Evolutionary conservation across 2,329 filamentous ascomycete species (phyloP), one percentile per base, ranked within the genome.

Genomic region (Chaetomium globosum): DNA sequence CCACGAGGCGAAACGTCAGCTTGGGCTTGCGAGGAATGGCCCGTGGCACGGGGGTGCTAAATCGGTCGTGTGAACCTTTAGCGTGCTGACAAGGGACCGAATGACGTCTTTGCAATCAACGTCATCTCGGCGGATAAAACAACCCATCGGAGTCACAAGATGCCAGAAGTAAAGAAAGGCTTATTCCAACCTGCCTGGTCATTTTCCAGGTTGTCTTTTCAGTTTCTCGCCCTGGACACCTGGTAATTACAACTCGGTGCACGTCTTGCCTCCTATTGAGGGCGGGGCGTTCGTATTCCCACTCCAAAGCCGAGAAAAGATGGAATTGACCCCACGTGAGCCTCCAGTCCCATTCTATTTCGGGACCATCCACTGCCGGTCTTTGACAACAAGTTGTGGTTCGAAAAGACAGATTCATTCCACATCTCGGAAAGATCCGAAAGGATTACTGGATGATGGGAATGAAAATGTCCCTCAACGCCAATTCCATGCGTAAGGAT

Each of bases 31-130:
- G 53, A 56, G 31, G 53, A 56, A 56, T 56, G 53, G 31, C 33
- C 33, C 10, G 53, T 56, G 53, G 28, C 53, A 56, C 53, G 53
- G 31, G 5, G 53, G 53, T 39, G 53, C 53, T 26, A 55, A 33
- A 36, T 55, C 52, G 33, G 19, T 58, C 56, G n/a, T 30, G 39
- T 58, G 56, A 48, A 46, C 56, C 30, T 28, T 57, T 43, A 43
- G 55, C 39, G 21, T 57, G 55, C 39, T 46, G 33, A 46, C 55
- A 6, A 28, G 21, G 36, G 21, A 16, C 36, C 26, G 9, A 13
- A 57, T 57, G 55, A 57, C 33, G 55, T 46, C n/a, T 46, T 28
- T 57, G 16, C 30, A 19, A 28, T 52, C 26, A 28, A 26, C 49
- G 49, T 21, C 53, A 31, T 56, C n/a, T 28, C 21, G 23, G 26